Evolutionary conservation across 2,329 filamentous ascomycete species (phyloP), one percentile per base, ranked within the genome.

Genomic region (Monascus ruber): DNA sequence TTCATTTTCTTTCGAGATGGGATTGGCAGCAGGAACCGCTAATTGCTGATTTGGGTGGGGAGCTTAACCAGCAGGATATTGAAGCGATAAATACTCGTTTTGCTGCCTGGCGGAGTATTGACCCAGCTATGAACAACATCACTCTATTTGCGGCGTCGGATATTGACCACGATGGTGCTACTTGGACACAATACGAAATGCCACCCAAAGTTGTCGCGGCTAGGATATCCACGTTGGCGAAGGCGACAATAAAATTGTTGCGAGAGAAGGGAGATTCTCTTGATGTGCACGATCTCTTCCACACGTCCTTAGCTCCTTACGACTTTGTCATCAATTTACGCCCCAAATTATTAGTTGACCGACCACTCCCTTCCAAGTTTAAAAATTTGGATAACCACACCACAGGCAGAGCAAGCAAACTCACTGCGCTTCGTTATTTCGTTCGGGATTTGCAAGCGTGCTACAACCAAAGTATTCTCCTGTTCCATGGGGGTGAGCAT

Each of bases 21-120:
- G 86, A 96, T 58, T 98, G 91, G 91, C 77, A 84, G 26, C 71
- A 79, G 5, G 81, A 87, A 38, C 83, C 91, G 1, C 70, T 96
- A 27, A 71, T 94, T 28, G 72, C 95, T 25, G 86, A 95, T 58
- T 73, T 85, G 25, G 74, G 77, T 24, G 58, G 56, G 7, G 74
- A 78, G 9, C 70, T 93, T 54, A 74, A 74, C 5, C 62, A 69
- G 5, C 66, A 74, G 7, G 76, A 83, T 26, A 71, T 81, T 7
- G 65, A 74, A 27, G 66, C 70, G 2, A 79, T 91, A 46, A 72
- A 71, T 31, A 83, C 79, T 4, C 78, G 82, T 17, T 81, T 96
- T 42, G 77, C 85, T 44, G 80, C 82, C 9, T 94, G 86, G 85
- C 76, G 91, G 42, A 85, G 83, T 47, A 79, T 91, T 39, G 91